Conservation (phyloP, 768 basidiomycete species). For the Cantharellus anzutake region DNA sequence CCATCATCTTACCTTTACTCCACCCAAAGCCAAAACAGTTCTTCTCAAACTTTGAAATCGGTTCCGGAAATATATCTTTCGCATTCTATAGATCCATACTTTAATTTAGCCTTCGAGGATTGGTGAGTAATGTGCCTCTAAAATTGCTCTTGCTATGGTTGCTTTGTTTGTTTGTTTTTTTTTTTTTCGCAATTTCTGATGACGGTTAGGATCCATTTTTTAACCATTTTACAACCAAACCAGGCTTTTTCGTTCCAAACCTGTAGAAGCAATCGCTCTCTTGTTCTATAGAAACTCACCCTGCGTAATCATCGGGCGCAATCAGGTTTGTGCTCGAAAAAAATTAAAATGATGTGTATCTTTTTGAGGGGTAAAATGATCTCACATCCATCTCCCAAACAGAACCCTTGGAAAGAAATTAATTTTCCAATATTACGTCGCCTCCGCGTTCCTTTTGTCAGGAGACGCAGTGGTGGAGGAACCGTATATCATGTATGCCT, state of each 20-base stretch:
- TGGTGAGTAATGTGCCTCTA: conserved; percentile 32
- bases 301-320: conserved; percentile 84
- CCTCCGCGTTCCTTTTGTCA: conserved; percentile 50
- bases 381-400: neutral
- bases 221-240: conserved; percentile 15
- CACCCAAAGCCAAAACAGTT: neutral
- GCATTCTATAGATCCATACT: conserved; percentile 60
- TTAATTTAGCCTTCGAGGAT: conserved; percentile 82
- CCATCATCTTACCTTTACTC: no score
- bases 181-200: neutral
- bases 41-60: neutral
- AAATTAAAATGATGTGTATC: neutral
- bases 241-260: conserved; percentile 68
- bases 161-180: neutral
- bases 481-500: conserved; percentile 76
- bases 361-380: neutral
- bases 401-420: conserved; percentile 97
- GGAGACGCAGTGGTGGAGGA: conserved; percentile 82
- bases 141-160: neutral
- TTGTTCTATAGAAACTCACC: conserved; percentile 76
- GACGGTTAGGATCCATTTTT: neutral
- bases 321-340: conserved; percentile 27
- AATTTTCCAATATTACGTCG: conserved; percentile 41
- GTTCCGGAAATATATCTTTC: conserved; percentile 29
- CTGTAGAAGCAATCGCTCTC: conserved; percentile 47